Evolutionary conservation across 208 protist species (phyloP).

Genomic region (Trypanosoma rangeli): DNA sequence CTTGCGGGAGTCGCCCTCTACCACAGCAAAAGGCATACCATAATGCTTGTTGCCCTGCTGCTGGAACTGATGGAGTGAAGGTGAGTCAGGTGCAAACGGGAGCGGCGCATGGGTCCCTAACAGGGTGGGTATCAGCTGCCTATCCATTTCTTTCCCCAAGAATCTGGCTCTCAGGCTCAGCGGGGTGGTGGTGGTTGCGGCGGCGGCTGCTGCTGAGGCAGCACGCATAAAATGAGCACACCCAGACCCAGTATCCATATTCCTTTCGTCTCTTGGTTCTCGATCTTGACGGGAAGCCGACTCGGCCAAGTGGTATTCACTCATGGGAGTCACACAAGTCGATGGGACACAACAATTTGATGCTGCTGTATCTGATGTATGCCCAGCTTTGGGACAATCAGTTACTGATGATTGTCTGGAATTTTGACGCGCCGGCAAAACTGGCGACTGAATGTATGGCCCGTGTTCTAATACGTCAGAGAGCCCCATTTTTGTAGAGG

Average conservation of each 20-base stretch:
- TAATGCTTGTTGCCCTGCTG: neutral
- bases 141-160: neutral
- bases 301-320: constrained; percentile 4
- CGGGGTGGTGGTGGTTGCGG: neutral
- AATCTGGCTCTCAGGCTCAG: neutral
- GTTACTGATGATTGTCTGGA: no score
- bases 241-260: neutral
- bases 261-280: neutral
- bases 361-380: neutral
- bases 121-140: neutral
- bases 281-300: neutral
- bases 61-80: neutral
- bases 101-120: neutral
- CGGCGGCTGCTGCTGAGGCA: neutral
- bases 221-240: neutral
- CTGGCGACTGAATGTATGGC: neutral
- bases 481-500: constrained; percentile 3
- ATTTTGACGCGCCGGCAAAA: neutral
- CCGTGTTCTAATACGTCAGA: constrained; percentile 12
- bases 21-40: neutral
- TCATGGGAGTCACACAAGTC: neutral
- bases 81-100: neutral
- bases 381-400: no score
- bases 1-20: constrained; percentile 20
- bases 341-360: neutral